Evolutionary conservation across 176 grass and related monocot species (phyloP).

Genomic region (Areca catechu): DNA sequence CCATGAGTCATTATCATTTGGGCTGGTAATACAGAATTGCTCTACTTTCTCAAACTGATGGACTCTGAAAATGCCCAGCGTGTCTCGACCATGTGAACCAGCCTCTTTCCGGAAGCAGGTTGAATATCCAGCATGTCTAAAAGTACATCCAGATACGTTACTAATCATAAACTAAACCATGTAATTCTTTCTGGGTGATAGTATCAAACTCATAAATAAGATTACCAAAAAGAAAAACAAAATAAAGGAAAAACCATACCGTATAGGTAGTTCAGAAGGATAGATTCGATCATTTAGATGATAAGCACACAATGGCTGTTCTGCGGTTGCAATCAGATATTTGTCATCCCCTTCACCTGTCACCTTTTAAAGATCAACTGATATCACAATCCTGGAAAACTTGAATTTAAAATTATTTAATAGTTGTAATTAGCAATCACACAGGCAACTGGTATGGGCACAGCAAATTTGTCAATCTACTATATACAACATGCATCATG

Average conservation of each 20-base stretch:
- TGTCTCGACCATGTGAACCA: conserved; percentile 88
- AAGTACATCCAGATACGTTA: background rate
- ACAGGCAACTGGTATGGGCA: no score
- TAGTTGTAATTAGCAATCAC: no score
- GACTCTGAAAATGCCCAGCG: conserved; percentile 84
- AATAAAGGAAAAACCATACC: conserved; percentile 25
- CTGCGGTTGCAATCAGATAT: conserved; percentile 90
- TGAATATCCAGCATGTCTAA: conserved; percentile 89
- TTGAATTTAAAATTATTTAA: no score
- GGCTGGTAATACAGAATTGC: conserved; percentile 79
- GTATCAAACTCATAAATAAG: background rate
- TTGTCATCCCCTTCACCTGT: conserved; percentile 90
- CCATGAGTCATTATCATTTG: conserved; percentile 73
- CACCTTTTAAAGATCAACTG: conserved; percentile 29
- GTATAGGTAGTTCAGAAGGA: conserved; percentile 67
- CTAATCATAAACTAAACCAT: conserved; percentile 8
- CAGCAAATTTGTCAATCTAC: no score
- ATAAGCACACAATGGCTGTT: conserved; percentile 86
- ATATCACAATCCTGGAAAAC: background rate
- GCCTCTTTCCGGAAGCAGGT: conserved; percentile 96
- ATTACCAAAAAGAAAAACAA: background rate
- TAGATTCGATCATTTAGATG: conserved; percentile 84
- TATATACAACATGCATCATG: no score
- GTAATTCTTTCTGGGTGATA: background rate
- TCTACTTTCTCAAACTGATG: conserved; percentile 97